Evolutionary conservation across 2,329 filamentous ascomycete species (phyloP).

Genomic region (Fusarium sp.): DNA sequence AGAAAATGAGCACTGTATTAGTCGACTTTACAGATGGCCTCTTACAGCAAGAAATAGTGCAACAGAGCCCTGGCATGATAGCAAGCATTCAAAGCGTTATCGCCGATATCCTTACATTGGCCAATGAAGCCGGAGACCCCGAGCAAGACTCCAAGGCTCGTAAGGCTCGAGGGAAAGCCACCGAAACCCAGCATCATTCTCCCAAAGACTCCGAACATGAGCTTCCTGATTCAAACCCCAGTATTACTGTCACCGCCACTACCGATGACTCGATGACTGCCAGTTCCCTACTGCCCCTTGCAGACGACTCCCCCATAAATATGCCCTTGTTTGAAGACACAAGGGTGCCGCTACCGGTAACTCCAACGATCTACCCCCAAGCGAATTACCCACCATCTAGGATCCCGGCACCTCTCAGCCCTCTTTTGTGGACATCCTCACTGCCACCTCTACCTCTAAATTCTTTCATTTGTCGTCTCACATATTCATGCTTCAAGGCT

Average conservation of each 20-base stretch:
- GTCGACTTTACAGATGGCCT: background rate
- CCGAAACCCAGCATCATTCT: no score
- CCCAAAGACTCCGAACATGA: background rate
- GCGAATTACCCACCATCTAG: background rate
- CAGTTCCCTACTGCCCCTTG: background rate
- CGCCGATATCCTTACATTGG: background rate
- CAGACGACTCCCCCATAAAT: background rate
- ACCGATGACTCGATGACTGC: no score
- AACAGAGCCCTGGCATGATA: background rate
- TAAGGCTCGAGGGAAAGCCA: background rate
- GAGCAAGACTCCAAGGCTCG: background rate
- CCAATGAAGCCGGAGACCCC: background rate
- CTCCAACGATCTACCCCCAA: background rate
- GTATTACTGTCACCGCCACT: no score
- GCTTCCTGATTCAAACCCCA: background rate
- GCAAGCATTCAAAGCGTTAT: background rate
- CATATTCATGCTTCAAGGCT: background rate
- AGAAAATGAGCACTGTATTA: background rate
- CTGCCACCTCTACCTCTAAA: background rate
- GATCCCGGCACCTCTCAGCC: background rate
- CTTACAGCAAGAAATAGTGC: background rate
- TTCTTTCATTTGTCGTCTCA: background rate
- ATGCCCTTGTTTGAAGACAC: background rate
- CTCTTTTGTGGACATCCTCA: background rate
- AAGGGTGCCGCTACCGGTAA: background rate